A percentile compares a stretch with the other conserved stretches of the same genome.
These are phyloP conservation scores for Datisca glomerata DNA, from an alignment of 306 rosid species.

Conservation along the genomic window DNA sequence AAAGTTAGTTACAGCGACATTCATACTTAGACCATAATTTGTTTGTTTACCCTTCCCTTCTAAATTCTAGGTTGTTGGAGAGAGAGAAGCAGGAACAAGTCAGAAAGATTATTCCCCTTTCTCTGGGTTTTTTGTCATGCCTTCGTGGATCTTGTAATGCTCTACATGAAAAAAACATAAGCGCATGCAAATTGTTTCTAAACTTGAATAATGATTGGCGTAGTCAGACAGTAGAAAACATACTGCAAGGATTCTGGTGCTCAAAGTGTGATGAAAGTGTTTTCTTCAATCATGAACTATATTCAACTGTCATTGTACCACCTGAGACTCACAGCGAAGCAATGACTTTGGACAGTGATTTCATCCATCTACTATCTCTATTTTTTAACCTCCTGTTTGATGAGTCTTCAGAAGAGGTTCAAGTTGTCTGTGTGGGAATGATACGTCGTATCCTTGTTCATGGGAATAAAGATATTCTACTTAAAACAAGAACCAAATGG, in stretches of 20 bases:
- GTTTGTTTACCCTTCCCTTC: constrained; percentile 16
- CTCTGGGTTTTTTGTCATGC: constrained; percentile 82
- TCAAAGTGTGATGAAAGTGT: constrained; percentile 57
- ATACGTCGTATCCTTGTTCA: constrained; percentile 64
- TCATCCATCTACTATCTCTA: constrained; percentile 36
- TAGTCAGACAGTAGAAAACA: constrained; percentile 36
- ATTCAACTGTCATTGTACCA: constrained; percentile 23
- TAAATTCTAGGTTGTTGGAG: constrained; percentile 39
- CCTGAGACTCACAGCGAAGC: constrained; percentile 23
- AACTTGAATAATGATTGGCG: constrained; percentile 27
- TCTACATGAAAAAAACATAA: constrained; percentile 19
- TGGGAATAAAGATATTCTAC: constrained; percentile 30
- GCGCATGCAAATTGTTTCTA: constrained; percentile 44
- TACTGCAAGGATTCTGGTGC: constrained; percentile 79
- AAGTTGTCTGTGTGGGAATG: constrained; percentile 62
- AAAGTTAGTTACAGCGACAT: too few species aligned
- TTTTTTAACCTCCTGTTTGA: constrained; percentile 70
- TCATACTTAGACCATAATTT: constrained; percentile 4
- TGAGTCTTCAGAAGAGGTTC: constrained; percentile 75
- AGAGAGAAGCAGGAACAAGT: constrained; percentile 40
- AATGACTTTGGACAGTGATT: constrained; percentile 32
- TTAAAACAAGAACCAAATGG: constrained; percentile 47
- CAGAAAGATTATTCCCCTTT: constrained; percentile 46
- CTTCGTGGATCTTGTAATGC: constrained; percentile 59
- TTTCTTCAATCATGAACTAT: constrained; percentile 17